Conservation (phyloP, 2,329 filamentous ascomycete species). For the Ascochyta clinopodiicola region DNA sequence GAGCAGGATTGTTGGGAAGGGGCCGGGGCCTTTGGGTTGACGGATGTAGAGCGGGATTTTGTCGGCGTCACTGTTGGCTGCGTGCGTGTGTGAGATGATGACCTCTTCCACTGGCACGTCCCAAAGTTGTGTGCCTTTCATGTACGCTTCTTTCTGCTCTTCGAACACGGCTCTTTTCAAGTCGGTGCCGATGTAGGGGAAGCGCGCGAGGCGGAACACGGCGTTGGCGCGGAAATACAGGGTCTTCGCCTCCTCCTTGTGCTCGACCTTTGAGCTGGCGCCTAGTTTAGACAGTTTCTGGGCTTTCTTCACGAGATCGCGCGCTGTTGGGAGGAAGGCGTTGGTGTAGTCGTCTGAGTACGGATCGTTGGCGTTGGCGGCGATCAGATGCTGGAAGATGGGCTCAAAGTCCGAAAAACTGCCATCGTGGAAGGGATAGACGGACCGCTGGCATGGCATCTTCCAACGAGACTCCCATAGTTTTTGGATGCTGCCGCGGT, state of each 20-base stretch:
- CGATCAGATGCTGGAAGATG: slow-evolving; percentile 50
- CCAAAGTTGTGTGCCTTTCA: slow-evolving; percentile 56
- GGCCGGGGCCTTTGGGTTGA: slow-evolving; percentile 53
- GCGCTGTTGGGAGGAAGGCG: slow-evolving; percentile 65
- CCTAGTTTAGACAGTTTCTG: slow-evolving; percentile 48
- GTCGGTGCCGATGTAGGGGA: slow-evolving; percentile 62
- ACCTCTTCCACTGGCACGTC: slow-evolving; percentile 66
- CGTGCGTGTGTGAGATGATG: slow-evolving; percentile 63
- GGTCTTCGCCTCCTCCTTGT: slow-evolving; percentile 61
- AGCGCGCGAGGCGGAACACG: slow-evolving; percentile 74
- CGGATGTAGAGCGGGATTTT: slow-evolving; percentile 70
- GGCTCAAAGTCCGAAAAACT: slow-evolving; percentile 71
- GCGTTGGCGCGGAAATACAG: slow-evolving; percentile 74
- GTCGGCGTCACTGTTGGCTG: slow-evolving; percentile 58
- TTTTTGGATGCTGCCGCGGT: slow-evolving; percentile 40
- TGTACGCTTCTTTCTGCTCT: slow-evolving; percentile 68
- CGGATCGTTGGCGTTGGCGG: slow-evolving; percentile 69
- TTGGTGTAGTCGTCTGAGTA: slow-evolving; percentile 68
- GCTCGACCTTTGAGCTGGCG: slow-evolving; percentile 46
- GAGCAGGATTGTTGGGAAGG: slow-evolving; percentile 60
- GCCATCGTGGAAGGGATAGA: slow-evolving; percentile 78
- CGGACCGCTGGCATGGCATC: slow-evolving; percentile 49
- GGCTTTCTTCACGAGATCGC: slow-evolving; percentile 61
- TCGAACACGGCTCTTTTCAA: slow-evolving; percentile 68
- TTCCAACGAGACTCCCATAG: slow-evolving; percentile 47